A percentile compares a stretch with the other conserved stretches of the same genome.
These are phyloP conservation scores for Taphrina sp. DNA, from an alignment of 1,139 yeast species.

Conservation along the genomic window DNA sequence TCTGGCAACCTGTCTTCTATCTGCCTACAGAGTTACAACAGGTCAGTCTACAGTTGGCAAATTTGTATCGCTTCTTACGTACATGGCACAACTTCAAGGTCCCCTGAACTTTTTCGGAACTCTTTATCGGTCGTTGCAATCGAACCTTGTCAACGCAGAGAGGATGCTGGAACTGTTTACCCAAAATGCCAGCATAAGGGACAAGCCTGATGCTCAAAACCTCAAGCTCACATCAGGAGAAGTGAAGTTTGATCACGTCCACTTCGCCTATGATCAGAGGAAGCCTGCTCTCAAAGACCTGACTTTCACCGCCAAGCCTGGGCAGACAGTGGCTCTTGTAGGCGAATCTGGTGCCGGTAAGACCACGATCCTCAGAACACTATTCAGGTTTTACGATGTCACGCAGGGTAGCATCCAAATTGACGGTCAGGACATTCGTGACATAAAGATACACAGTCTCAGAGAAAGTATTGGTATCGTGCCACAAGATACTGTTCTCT, in stretches of 20 bases:
- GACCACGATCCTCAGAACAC: conserved; percentile 78
- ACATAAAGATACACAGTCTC: conserved; percentile 71
- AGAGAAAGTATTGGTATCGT: conserved; percentile 82
- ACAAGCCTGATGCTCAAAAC: conserved; percentile 52
- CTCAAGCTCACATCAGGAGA: conserved; percentile 54
- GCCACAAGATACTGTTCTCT: conserved; percentile 95
- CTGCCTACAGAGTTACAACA: conserved; percentile 80
- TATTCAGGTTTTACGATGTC: conserved; percentile 87
- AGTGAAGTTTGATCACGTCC: conserved; percentile 81
- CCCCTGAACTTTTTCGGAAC: conserved; percentile 39
- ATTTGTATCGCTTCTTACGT: conserved; percentile 56
- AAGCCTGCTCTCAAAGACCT: conserved; percentile 81
- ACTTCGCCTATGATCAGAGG: conserved; percentile 86
- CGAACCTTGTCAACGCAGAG: conserved; percentile 38
- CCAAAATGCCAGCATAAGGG: conserved; percentile 35
- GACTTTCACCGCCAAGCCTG: conserved; percentile 81
- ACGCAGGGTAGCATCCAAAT: conserved; percentile 71
- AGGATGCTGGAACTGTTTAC: conserved; percentile 36
- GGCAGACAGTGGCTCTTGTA: conserved; percentile 78
- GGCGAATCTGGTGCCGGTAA: conserved; percentile 95
- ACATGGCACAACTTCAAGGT: conserved; percentile 80
- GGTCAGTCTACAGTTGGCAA: conserved; percentile 90
- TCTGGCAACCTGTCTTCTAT: conserved; percentile 97
- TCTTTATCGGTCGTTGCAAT: conserved; percentile 37
- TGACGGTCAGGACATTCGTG: conserved; percentile 85